Evolutionary conservation across 2,329 filamentous ascomycete genomes (phyloP).

Genomic region (Mollisiaceae sp.): DNA sequence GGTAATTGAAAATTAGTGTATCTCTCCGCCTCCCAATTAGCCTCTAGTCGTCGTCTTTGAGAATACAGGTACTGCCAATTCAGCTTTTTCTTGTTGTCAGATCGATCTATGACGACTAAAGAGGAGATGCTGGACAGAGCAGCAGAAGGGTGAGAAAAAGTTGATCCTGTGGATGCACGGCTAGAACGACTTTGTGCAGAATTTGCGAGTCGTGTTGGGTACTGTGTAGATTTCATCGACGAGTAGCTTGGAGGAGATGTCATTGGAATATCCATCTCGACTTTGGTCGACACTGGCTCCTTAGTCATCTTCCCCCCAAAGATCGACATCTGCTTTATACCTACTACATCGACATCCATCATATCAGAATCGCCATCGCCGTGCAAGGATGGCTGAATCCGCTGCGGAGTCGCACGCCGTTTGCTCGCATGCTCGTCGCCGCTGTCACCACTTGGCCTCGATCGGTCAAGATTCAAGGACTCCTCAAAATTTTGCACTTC

Average conservation of each 20-base stretch:
- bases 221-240: conserved; percentile 19
- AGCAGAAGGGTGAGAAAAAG: conserved; percentile 11
- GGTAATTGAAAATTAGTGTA: conserved; percentile 90
- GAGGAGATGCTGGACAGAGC: conserved; percentile 35
- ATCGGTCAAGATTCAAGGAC: conserved; percentile 45
- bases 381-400: conserved; percentile 36
- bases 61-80: conserved; percentile 96
- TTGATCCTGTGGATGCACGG: conserved; percentile 28
- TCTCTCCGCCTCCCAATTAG: conserved; percentile 86
- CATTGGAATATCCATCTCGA: conserved; percentile 32
- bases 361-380: conserved; percentile 56
- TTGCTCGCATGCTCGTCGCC: conserved; percentile 60
- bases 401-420: conserved; percentile 56
- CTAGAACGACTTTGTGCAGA: conserved; percentile 13
- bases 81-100: conserved; percentile 60
- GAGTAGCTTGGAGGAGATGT: conserved; percentile 18
- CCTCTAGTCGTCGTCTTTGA: conserved; percentile 81
- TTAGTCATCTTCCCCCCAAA: conserved; percentile 34
- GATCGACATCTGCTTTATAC: conserved; percentile 32
- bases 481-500: conserved; percentile 73
- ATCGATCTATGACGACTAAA: conserved; percentile 57
- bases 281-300: conserved; percentile 24
- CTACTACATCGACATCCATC: conserved; percentile 44
- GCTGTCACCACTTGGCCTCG: conserved; percentile 24
- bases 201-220: conserved; percentile 19